Percentiles rank a stretch among this genome's conserved stretches.
These are phyloP conservation scores for Desmodesmus armatus DNA, from an alignment of 139 green algal species.

Conservation along the genomic window DNA sequence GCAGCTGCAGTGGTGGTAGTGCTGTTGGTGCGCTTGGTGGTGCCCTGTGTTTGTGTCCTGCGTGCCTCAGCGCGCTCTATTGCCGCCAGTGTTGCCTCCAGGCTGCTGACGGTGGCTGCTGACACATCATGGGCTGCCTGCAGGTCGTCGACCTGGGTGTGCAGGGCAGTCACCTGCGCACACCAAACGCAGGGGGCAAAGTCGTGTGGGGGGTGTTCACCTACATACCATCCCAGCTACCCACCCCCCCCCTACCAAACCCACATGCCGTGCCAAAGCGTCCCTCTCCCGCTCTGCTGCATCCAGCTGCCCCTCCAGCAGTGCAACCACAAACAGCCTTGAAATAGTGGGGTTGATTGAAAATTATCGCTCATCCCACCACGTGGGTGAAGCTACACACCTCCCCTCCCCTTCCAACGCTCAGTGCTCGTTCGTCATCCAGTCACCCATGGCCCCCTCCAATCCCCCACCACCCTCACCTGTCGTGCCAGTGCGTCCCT, in stretches of 20 bases:
- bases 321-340: no score
- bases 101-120: constrained; percentile 52
- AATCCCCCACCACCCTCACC: no score
- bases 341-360: no score
- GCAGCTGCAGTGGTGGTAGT: not conserved
- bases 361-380: no score
- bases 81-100: constrained; percentile 63
- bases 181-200: no score
- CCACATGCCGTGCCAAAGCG: constrained; percentile 42
- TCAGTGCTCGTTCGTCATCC: no score
- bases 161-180: constrained; percentile 22
- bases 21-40: not conserved
- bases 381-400: no score
- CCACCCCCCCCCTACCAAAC: no score
- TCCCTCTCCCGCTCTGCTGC: constrained; percentile 26
- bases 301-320: constrained; percentile 40
- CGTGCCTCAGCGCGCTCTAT: constrained; percentile 52
- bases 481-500: constrained; percentile 35
- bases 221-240: no score
- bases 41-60: not conserved
- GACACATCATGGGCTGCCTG: constrained; percentile 61
- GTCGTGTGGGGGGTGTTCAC: no score
- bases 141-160: constrained; percentile 56
- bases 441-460: no score
- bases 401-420: no score